Conservation (phyloP, 1,284 basidiomycete genomes). For the Meripilus lineatus region DNA sequence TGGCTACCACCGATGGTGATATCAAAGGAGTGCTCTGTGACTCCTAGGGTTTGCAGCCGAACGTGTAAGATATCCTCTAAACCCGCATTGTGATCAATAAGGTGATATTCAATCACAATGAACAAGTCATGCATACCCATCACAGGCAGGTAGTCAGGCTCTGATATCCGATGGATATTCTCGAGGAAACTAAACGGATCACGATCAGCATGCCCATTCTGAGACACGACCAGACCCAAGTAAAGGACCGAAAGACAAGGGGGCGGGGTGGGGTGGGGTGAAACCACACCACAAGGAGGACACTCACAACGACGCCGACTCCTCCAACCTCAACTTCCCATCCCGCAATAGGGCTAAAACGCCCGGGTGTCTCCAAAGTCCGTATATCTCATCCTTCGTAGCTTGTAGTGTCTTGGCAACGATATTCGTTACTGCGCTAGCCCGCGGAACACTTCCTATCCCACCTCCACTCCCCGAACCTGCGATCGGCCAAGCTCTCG, state of each 20-base stretch:
- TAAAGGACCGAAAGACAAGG: constrained; percentile 10
- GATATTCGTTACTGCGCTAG: constrained; percentile 40
- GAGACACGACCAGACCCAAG: not conserved
- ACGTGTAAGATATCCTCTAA: constrained; percentile 72
- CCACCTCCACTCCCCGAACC: constrained; percentile 22
- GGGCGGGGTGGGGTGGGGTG: not conserved
- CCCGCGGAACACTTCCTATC: constrained; percentile 14
- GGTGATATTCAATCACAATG: too few species aligned
- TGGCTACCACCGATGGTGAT: constrained; percentile 54
- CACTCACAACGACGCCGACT: constrained; percentile 71
- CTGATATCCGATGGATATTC: constrained; percentile 57
- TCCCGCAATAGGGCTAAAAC: constrained; percentile 51
- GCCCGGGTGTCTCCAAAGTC: constrained; percentile 65
- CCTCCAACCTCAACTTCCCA: constrained; percentile 63
- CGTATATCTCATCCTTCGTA: constrained; percentile 45
- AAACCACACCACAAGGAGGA: not conserved
- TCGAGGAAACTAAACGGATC: constrained; percentile 67
- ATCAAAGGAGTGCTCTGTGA: constrained; percentile 70
- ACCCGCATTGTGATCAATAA: too few species aligned
- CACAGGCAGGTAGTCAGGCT: constrained; percentile 64
- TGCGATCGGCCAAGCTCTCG: constrained; percentile 35
- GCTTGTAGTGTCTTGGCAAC: constrained; percentile 50
- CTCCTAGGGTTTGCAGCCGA: constrained; percentile 71
- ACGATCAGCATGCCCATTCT: too few species aligned
- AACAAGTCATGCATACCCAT: constrained; percentile 42